phyloP scores from a whole-genome alignment of 2,329 filamentous ascomycete species.

The Catunica adiposa region DNA sequence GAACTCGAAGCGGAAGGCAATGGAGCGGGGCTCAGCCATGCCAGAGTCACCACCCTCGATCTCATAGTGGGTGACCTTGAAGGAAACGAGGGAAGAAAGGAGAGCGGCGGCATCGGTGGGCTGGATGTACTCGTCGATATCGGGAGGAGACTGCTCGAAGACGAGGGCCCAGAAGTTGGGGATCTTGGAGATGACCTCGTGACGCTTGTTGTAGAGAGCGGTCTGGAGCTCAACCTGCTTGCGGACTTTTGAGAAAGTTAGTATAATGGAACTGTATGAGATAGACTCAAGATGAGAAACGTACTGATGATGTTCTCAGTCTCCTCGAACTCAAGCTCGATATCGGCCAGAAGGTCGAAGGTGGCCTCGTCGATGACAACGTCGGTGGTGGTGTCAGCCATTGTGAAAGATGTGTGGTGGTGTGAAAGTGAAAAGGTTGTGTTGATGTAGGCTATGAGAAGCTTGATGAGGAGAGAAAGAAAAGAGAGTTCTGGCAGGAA shows the following conservation, averaged over 20 bases:
- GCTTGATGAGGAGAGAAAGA: background rate
- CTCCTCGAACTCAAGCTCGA: slow-evolving; percentile 74
- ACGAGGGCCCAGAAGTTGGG: slow-evolving; percentile 91
- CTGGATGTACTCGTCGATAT: slow-evolving; percentile 78
- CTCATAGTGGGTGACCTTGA: slow-evolving; percentile 70
- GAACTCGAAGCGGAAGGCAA: slow-evolving; percentile 67
- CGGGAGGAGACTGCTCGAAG: slow-evolving; percentile 67
- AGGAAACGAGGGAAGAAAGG: slow-evolving; percentile 44
- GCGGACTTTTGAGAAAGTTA: slow-evolving; percentile 38
- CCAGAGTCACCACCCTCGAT: slow-evolving; percentile 36
- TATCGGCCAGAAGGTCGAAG: slow-evolving; percentile 61
- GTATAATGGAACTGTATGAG: background rate
- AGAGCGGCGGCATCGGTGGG: slow-evolving; percentile 63
- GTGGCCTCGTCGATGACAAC: slow-evolving; percentile 25
- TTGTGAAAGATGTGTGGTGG: slow-evolving; percentile 17
- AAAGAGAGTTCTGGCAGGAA: background rate
- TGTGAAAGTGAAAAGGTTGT: slow-evolving; percentile 4
- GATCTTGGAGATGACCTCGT: slow-evolving; percentile 53
- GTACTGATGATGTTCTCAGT: slow-evolving; percentile 68
- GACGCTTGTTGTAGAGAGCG: slow-evolving; percentile 62
- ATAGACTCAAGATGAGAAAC: slow-evolving; percentile 6
- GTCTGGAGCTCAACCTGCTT: slow-evolving; percentile 51
- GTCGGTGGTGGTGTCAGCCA: slow-evolving; percentile 20
- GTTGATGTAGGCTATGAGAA: slow-evolving; percentile 10
- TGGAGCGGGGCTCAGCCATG: slow-evolving; percentile 61